Percentiles rank a stretch among this genome's conserved stretches.
Evolutionary conservation across 192 early-diverging fungal genomes (phyloP).

Genomic region (Backusella parvicylindrica): DNA sequence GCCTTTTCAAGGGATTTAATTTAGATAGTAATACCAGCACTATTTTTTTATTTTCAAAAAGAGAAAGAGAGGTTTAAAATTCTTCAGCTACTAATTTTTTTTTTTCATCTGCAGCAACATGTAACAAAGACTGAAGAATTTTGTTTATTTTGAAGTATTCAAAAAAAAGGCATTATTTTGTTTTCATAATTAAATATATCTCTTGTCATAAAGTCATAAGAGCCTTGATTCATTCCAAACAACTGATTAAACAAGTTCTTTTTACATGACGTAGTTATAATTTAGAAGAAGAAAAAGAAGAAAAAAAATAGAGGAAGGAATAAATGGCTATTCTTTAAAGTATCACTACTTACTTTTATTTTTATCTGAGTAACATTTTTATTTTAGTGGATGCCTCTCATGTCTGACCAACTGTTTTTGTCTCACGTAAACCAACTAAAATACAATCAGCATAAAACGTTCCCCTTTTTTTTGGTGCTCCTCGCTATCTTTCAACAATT

Average conservation of each 20-base stretch:
- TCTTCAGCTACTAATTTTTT: neutral
- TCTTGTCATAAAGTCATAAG: neutral
- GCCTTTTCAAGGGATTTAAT: neutral
- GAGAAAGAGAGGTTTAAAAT: neutral
- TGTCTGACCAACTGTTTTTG: neutral
- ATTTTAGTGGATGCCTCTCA: neutral
- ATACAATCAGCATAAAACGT: neutral
- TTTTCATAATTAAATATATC: neutral
- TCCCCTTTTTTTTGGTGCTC: neutral
- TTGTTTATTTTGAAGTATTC: neutral
- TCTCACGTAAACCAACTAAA: neutral
- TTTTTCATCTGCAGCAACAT: neutral
- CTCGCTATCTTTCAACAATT: neutral
- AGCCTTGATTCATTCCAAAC: neutral
- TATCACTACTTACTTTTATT: neutral
- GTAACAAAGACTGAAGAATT: neutral
- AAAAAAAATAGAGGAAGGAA: neutral
- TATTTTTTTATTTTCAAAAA: neutral
- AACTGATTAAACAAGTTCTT: neutral
- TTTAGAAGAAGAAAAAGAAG: neutral
- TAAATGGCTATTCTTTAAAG: neutral
- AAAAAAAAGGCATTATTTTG: neutral
- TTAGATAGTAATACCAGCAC: neutral
- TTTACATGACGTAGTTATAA: neutral
- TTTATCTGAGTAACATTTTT: neutral